These are phyloP conservation scores for Petunia axillaris DNA, from an alignment of 257 asterid genomes.

Conservation along the genomic window DNA sequence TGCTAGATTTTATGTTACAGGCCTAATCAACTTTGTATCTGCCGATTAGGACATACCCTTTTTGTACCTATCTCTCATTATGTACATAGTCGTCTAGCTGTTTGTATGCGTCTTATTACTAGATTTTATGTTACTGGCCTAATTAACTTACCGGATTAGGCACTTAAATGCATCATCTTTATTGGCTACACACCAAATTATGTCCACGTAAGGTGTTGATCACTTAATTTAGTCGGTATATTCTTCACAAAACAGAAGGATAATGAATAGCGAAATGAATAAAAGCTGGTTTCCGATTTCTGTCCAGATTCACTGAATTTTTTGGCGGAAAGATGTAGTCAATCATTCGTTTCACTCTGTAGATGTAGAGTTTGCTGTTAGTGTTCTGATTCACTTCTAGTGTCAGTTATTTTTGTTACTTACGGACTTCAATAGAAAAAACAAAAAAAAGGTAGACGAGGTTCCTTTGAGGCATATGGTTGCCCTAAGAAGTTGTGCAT, in stretches of 20 bases:
- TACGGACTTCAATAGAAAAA: neutral
- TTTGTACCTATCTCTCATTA: neutral
- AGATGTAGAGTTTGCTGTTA: neutral
- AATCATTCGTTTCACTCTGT: neutral
- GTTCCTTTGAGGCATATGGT: neutral
- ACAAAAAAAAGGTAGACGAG: neutral
- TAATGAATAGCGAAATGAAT: neutral
- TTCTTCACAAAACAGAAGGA: neutral
- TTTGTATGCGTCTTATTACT: neutral
- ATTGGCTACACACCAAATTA: neutral
- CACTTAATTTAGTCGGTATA: neutral
- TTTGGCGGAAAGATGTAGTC: neutral
- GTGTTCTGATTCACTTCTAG: neutral
- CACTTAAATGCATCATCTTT: neutral
- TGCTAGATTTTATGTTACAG: no score
- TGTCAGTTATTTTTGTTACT: neutral
- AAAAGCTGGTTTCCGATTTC: neutral
- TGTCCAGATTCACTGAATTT: neutral
- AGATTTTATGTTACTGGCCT: constrained; percentile 3
- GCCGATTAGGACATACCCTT: neutral
- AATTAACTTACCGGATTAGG: neutral
- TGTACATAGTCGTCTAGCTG: neutral
- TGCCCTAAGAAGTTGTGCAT: constrained; percentile 12
- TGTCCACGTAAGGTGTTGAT: neutral
- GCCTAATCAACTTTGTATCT: neutral